Base-by-base conservation (phyloP, 2,329 filamentous ascomycete genomes). In the Phialophora chinensis region DNA sequence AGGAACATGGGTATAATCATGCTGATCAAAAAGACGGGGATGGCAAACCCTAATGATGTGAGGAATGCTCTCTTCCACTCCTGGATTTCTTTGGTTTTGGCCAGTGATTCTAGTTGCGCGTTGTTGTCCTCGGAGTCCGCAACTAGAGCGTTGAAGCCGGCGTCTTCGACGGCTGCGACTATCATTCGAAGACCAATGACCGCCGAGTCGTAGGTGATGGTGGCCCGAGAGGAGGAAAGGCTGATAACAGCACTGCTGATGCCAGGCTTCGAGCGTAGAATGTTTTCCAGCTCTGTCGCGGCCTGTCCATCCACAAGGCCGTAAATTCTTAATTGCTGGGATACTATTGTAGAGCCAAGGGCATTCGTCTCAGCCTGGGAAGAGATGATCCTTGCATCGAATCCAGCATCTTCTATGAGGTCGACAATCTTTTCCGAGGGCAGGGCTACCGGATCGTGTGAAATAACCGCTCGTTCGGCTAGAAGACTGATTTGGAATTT, bases 401-500 rank as follows among this genome's bases (percentile, higher is more conserved):
- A 98, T 0, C 94, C 94, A 66, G 91, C 84, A 75, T 97, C 93
- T 69, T 97, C 93, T 61, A 98, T 93, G 20, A 89, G 90, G 71
- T 93, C 90, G 6, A 86, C 86, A 66, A 98, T 92, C 76, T 91
- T 86, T 12, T 91, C 89, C 0, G 91, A 79, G 0, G 90, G 79
- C 1, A 98, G 82, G 74, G 90, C 87, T 1, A 85, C 78, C 0
- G 90, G 84, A 73, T 97, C 90, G 77, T 98, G 94, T 1, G 93
- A 86, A 71, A 97, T 88, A 47, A 97, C 90, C 3, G 93, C 94
- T 67, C 94, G 88, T 77, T 98, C 95, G 3, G 95, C 96, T 35
- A 98, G 85, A 71, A 99, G 82, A 79, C 92, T 97, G 77, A 99
- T 96, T 75, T 97, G 97, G 83, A 98, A 97, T 71, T 93, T 91